phyloP scores from a whole-genome alignment of 2,329 filamentous ascomycete genomes.

The Knufia petricola region DNA sequence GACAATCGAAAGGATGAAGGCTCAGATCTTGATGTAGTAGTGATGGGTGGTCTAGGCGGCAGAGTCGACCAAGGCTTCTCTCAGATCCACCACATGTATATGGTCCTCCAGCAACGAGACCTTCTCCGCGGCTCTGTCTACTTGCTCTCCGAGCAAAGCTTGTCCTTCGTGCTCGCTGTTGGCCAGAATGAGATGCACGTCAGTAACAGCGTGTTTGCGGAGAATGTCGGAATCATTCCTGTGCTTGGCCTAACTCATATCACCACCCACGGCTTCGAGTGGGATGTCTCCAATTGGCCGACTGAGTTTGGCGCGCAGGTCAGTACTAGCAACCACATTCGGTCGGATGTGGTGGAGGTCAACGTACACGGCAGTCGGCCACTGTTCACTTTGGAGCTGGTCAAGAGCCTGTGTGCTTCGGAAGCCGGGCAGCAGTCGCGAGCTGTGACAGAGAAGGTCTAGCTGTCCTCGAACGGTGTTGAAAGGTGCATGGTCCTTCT shows the following conservation, averaged over 20 bases:
- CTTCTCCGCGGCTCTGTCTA: slow-evolving; percentile 55
- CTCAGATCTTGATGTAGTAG: slow-evolving; percentile 54
- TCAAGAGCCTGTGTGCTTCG: slow-evolving; percentile 25
- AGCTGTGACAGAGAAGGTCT: not conserved
- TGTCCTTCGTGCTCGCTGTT: slow-evolving; percentile 69
- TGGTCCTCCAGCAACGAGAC: slow-evolving; percentile 30
- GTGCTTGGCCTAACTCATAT: slow-evolving; percentile 70
- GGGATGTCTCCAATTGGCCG: slow-evolving; percentile 78
- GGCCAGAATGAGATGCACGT: slow-evolving; percentile 61
- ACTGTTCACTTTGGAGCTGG: slow-evolving; percentile 64
- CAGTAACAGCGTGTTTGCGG: slow-evolving; percentile 50
- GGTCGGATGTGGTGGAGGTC: slow-evolving; percentile 50
- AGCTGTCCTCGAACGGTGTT: not conserved
- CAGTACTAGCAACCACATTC: slow-evolving; percentile 74
- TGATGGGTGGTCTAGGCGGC: slow-evolving; percentile 76
- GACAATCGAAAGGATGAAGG: slow-evolving; percentile 14
- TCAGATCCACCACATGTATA: slow-evolving; percentile 73
- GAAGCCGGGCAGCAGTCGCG: not conserved
- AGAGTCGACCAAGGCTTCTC: slow-evolving; percentile 88
- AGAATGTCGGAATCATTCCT: slow-evolving; percentile 79
- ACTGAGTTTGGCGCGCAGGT: slow-evolving; percentile 64
- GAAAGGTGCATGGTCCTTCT: too few species aligned
- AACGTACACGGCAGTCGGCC: slow-evolving; percentile 43
- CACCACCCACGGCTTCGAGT: slow-evolving; percentile 70
- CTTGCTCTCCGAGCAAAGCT: slow-evolving; percentile 68